These are phyloP conservation scores for Aschersonia sp. DNA, from an alignment of 2,329 filamentous ascomycete genomes.

Conservation along the genomic window DNA sequence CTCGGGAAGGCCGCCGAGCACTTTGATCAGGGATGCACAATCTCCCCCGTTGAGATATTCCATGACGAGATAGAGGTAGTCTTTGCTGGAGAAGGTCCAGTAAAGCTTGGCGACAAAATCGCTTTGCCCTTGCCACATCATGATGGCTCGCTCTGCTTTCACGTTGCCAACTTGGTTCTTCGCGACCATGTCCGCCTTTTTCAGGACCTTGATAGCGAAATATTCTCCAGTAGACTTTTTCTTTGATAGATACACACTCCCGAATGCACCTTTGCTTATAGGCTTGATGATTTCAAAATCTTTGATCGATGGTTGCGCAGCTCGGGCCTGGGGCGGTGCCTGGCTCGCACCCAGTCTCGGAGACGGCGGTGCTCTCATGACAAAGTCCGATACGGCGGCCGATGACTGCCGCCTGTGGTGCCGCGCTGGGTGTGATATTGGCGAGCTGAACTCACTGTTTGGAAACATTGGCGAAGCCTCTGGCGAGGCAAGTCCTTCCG, in stretches of 20 bases:
- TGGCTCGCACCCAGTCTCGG: slow-evolving; percentile 65
- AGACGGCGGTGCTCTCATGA: slow-evolving; percentile 60
- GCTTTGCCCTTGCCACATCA: slow-evolving; percentile 99
- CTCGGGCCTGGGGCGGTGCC: slow-evolving; percentile 69
- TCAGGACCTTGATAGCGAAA: slow-evolving; percentile 95
- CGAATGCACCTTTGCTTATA: slow-evolving; percentile 96
- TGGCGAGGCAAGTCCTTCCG: slow-evolving; percentile 62
- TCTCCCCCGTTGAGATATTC: slow-evolving; percentile 97
- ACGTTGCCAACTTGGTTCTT: slow-evolving; percentile 99
- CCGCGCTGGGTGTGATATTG: slow-evolving; percentile 41
- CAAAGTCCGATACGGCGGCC: slow-evolving; percentile 59
- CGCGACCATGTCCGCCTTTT: slow-evolving; percentile 99
- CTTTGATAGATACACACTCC: slow-evolving; percentile 93
- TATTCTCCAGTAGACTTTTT: slow-evolving; percentile 98
- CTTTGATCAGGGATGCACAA: slow-evolving; percentile 90
- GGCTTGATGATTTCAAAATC: slow-evolving; percentile 99
- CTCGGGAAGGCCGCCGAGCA: slow-evolving; percentile 80
- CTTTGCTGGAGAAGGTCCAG: slow-evolving; percentile 99
- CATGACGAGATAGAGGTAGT: slow-evolving; percentile 97
- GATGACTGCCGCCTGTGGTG: slow-evolving; percentile 88
- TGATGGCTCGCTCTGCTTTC: slow-evolving; percentile 94
- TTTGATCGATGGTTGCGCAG: slow-evolving; percentile 90
- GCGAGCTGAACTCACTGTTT: slow-evolving; percentile 68
- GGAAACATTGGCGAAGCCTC: slow-evolving; percentile 81
- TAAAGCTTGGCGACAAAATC: slow-evolving; percentile 98